These are phyloP conservation scores for Lepidium aucheri DNA, from an alignment of 345 rosid genomes.

Conservation along the genomic window DNA sequence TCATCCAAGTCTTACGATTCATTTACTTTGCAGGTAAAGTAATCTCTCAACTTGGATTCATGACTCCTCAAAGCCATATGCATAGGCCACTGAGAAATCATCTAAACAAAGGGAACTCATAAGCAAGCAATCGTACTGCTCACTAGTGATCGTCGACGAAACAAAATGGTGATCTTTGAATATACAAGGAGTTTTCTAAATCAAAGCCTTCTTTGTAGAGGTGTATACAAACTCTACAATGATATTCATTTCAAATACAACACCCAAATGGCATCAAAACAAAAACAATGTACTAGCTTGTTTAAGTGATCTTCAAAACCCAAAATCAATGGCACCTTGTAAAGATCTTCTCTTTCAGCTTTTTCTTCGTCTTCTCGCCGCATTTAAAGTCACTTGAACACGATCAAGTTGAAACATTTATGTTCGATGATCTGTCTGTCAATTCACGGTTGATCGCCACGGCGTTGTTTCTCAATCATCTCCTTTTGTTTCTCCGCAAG, in stretches of 20 bases:
- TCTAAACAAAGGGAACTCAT: neutral
- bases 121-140: neutral
- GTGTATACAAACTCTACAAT: neutral
- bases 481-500: slow-evolving; percentile 68
- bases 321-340: neutral
- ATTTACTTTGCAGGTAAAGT: neutral
- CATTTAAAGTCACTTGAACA: neutral
- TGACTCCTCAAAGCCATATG: neutral
- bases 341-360: neutral
- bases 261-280: neutral
- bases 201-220: neutral
- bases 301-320: neutral
- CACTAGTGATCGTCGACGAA: neutral
- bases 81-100: neutral
- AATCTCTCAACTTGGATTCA: neutral
- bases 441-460: slow-evolving; percentile 25
- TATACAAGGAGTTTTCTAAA: neutral
- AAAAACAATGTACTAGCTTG: neutral
- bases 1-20: neutral
- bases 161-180: neutral
- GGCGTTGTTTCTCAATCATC: slow-evolving; percentile 46
- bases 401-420: neutral
- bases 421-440: neutral
- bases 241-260: neutral
- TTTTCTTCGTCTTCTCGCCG: neutral